Base-by-base conservation (phyloP, 2,329 filamentous ascomycete species). In the Paradendryphiella salina region DNA sequence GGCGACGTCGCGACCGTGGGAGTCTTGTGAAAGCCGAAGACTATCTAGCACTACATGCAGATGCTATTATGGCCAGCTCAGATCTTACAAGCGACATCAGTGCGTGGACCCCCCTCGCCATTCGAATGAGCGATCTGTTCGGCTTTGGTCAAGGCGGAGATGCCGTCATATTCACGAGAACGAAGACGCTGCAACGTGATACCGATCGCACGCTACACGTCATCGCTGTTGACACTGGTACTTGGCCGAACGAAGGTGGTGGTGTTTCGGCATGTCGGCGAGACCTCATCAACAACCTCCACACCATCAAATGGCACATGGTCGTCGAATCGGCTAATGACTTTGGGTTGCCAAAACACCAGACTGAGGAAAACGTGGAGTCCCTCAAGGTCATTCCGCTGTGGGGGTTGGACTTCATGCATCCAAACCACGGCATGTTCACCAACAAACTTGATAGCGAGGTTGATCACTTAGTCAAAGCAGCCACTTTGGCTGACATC, bases 91-190 rank as follows among this genome's bases (percentile, higher is more conserved):
- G 76, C 46, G 76, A 79, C 38, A 78, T 81, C 31, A 79, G 77
- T 49, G 76, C 77, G 18, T 81, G 79, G 79, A 80, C 77, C 8
- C 76, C 78, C 1, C 68, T 81, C 13, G 79, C 79, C 2, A 74
- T 79, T 46, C 79, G 79, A 37, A 75, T 79, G 43, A 78, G 77
- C 46, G 79, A 81, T 61, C 66, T 81, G 13, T 76, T 78, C 61
- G 79, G 75, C 52, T 81, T 81, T 46, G 79, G 79, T 5, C 76
- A 79, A 46, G 79, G 79, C n/a, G 79, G 79, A 17, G 79, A 81
- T 60, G 74, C 79, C 3, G 76, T 79, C 33, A 75, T 80, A 44
- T 78, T 79, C 54, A 81, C 78, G 0, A 67, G 77, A 32, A 78
- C 76, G 0, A 77, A 77, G 52, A 70, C 77, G 15, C 70, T 77